Evolutionary conservation across 2,329 filamentous ascomycete genomes (phyloP), one percentile per base, ranked within the genome.

Genomic region (Lasiodiplodia citricola): DNA sequence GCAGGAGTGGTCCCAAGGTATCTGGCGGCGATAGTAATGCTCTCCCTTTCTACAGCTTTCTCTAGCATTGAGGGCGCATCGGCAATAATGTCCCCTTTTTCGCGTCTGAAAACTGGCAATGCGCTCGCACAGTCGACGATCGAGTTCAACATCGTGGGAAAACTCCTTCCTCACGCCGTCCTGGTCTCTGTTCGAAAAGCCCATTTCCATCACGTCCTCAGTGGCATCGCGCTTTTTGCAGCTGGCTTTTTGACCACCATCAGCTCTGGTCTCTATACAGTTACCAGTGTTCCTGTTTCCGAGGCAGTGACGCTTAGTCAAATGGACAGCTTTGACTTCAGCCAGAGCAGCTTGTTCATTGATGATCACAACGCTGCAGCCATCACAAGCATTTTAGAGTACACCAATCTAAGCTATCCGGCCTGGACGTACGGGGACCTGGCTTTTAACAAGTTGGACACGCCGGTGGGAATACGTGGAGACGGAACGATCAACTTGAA

Each of bases 211-310:
- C 35, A 38, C 54, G 35, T 57, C 4, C 28, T 57, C 10, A 11
- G 28, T 57, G 54, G 54, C 28, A 57, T 57, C n/a, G 21, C 54
- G 10, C n/a, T 57, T 8, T 57, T 57, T 13, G 25, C n/a, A 28
- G 54, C 54, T 18, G 54, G 54, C 4, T 57, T 57, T 14, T n/a
- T 57, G 54, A 57, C 28, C n/a, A 57, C n/a, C n/a, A 37, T 57
- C n/a, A 28, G 10, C 54, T 37, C 54, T 38, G 54, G 54, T n/a
- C 54, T 57, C n/a, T 57, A 37, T 16, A 57, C 54, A 13, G 54
- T 35, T 28, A 23, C 28, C 7, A 35, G 5, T 18, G 5, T n/a
- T 57, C 5, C 28, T 21, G 28, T 35, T 35, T 4, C 6, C 54
- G 16, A 57, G 35, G 2, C n/a, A 23, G 25, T 57, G n/a, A 38